A percentile compares a stretch with the other conserved stretches of the same genome.
Conservation (phyloP, 768 basidiomycete species). For the Suillus subalutaceus region DNA sequence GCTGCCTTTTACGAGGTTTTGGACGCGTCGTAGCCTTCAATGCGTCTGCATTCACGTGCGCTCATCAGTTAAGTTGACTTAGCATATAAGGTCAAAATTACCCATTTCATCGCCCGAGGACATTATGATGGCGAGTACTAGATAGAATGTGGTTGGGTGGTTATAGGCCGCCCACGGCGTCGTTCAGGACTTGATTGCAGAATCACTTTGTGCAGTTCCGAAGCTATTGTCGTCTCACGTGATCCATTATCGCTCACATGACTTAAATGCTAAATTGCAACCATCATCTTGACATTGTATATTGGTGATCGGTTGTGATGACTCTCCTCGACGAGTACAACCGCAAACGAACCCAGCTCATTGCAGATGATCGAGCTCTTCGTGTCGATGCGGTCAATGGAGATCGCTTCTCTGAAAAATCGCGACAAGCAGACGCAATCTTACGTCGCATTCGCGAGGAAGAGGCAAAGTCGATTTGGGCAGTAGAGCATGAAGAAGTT, state of each 20-base stretch:
- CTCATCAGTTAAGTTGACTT: slow-evolving; percentile 9
- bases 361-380: slow-evolving; percentile 48
- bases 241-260: slow-evolving; percentile 17
- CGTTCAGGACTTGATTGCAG: neutral
- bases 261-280: neutral
- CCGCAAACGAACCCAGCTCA: slow-evolving; percentile 30
- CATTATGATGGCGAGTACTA: slow-evolving; percentile 17
- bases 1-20: slow-evolving; percentile 24
- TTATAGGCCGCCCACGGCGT: neutral
- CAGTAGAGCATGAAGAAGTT: slow-evolving; percentile 49
- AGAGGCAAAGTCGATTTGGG: slow-evolving; percentile 67
- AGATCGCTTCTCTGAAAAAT: slow-evolving; percentile 15
- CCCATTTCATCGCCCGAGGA: slow-evolving; percentile 38
- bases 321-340: slow-evolving; percentile 24
- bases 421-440: slow-evolving; percentile 55
- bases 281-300: neutral
- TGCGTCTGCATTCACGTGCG: slow-evolving; percentile 1
- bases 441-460: slow-evolving; percentile 54
- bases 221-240: slow-evolving; percentile 11
- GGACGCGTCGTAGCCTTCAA: slow-evolving; percentile 19
- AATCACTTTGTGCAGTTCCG: neutral
- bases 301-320: slow-evolving; percentile 6
- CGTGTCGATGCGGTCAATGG: slow-evolving; percentile 44
- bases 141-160: neutral
- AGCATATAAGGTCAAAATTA: slow-evolving; percentile 17